Base-by-base conservation (phyloP, 768 basidiomycete genomes). In the Hemileccinum rubropunctum region DNA sequence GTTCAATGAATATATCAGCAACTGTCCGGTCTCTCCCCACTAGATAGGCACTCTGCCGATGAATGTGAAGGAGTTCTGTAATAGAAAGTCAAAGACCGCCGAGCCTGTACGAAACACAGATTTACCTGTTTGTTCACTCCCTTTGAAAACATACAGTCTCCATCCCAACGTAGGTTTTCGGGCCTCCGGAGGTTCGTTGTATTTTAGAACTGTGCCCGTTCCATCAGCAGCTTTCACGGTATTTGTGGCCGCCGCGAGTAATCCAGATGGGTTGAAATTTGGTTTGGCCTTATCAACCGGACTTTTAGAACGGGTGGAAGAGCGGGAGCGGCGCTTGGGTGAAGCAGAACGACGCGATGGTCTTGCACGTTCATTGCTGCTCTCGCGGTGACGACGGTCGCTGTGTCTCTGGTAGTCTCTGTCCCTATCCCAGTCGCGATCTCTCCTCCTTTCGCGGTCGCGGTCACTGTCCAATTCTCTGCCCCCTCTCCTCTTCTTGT, bases 121-220 rank as follows among this genome's bases (percentile, higher is more conserved):
- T 74, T 90, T 64, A 95, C 95, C 95, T 43, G 85, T 76, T 76
- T 98, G 89, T 59, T 97, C 93, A 46, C 78, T 80, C 18, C 90
- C 95, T 71, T 98, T 98, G 79, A 98, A 99, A 30, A 98, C 95
- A 63, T 98, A 99, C 53, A 99, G 64, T 64, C 97, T 77, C 97
- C 97, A 98, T 15, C 90, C 88, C 30, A 88, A 69, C 5, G 77
- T 71, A 10, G 97, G 95, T 64, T 95, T 98, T 57, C 97, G 76
- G 26, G 95, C 97, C 75, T 99, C 97, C 6, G 97, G 94, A 14
- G 97, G 97, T 68, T 99, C 97, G 54, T 98, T 95, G 67, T 99
- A 99, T 69, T 98, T 99, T 54, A 99, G 75, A 38, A 97, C 82
- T 6, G 88, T 86, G 58, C 75, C 84, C 44, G 81, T 81, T n/a